These are phyloP conservation scores for Mycena floridula DNA, from an alignment of 768 basidiomycete genomes.

Conservation along the genomic window DNA sequence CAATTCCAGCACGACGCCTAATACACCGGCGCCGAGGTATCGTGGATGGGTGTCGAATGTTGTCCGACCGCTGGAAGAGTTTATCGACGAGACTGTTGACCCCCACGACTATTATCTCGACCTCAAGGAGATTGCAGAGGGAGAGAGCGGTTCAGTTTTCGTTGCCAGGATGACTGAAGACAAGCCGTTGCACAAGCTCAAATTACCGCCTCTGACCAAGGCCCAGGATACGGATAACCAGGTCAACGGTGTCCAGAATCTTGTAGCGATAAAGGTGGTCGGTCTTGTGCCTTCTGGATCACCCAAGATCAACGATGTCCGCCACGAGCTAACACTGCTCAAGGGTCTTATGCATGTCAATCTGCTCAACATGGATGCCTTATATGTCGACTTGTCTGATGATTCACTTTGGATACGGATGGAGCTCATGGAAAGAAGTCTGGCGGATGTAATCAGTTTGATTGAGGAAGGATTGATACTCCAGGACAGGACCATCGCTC, in stretches of 20 bases:
- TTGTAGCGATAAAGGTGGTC: conserved; percentile 78
- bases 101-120: conserved; percentile 61
- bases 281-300: conserved; percentile 50
- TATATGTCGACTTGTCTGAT: conserved; percentile 63
- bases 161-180: conserved; percentile 32
- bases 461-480: conserved; percentile 56
- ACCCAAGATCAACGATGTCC: conserved; percentile 58
- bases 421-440: conserved; percentile 86
- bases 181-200: conserved; percentile 26
- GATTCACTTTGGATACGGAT: conserved; percentile 80
- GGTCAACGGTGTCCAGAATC: conserved; percentile 23
- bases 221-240: conserved; percentile 32
- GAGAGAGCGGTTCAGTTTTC: conserved; percentile 72
- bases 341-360: conserved; percentile 52
- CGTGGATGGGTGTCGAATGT: conserved; percentile 58
- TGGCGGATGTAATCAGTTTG: conserved; percentile 73
- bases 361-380: conserved; percentile 58
- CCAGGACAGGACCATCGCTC: conserved; percentile 62
- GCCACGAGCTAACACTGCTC: conserved; percentile 57
- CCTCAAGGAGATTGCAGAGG: conserved; percentile 75
- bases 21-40: conserved; percentile 39
- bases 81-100: conserved; percentile 57
- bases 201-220: conserved; percentile 31
- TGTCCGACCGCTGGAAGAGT: conserved; percentile 52
- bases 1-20: conserved; percentile 10